Base-by-base conservation (phyloP, 495 filamentous ascomycete species). In the Hyphodiscus hymeniophilus region DNA sequence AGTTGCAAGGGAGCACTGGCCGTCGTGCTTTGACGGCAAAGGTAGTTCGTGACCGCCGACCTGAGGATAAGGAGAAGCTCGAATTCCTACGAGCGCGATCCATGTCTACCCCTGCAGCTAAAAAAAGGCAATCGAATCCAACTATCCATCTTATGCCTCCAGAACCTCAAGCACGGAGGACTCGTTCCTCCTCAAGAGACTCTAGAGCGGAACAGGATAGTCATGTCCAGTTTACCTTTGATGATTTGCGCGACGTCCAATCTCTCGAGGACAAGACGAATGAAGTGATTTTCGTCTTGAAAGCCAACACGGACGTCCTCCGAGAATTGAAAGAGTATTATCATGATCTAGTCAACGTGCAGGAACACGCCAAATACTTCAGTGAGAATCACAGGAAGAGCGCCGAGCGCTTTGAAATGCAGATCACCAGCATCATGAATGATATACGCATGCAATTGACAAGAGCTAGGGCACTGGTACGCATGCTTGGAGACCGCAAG, bases 191-290 rank as follows among this genome's bases (percentile, higher is more conserved):
- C 7, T 17, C 38, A 15, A 22, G 15, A 18, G 41, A 44, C 21
- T 44, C 41, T 8, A 15, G 17, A 16, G 24, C 18, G 21, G 23
- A 13, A 3, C 22, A 12, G 5, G 17, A 44, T 15, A 32, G 4
- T 23, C 11, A 44, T 16, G n/a, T 11, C 7, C 39, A 60, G 1
- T 66, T 71, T 51, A 57, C 59, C 15, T 69, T 72, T 50, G 45
- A 43, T 30, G 63, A 70, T 41, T 54, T 70, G 16, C 67, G 71
- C 43, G 39, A 51, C 34, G 54, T 69, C 20, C 67, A 67, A 45
- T 50, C 54, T 11, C 54, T 65, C n/a, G 62, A 67, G 39, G 64
- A 70, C 16, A 66, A 66, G 48, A 50, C 59, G 13, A 63, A 68
- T 20, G 60, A 66, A 47, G 57, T 60, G 1, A 38, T 62, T 4